Conservation (phyloP, 2,329 filamentous ascomycete genomes). For the Passalora sequoiae region DNA sequence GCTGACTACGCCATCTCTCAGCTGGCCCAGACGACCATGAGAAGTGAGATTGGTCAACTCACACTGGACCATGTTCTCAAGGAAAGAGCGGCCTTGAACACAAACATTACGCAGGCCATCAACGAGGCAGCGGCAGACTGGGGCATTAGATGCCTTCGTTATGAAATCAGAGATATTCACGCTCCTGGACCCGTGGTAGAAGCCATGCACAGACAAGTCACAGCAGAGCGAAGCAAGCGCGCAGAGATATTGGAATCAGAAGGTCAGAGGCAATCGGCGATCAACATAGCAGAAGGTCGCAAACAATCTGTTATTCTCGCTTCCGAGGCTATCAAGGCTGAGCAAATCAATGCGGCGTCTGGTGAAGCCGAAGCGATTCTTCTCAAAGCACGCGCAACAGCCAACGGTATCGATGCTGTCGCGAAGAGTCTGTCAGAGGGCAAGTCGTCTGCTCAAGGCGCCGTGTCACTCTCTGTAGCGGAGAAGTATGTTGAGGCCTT, state of each 20-base stretch:
- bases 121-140: constrained; percentile 96
- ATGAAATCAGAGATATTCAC: constrained; percentile 98
- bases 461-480: constrained; percentile 80
- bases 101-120: constrained; percentile 97
- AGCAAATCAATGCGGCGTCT: constrained; percentile 86
- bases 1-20: constrained; percentile 98
- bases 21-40: constrained; percentile 97
- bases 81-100: constrained; percentile 92
- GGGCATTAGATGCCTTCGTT: constrained; percentile 92
- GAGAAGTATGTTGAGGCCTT: constrained; percentile 99
- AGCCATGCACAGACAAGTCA: constrained; percentile 97
- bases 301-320: constrained; percentile 97
- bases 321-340: constrained; percentile 80
- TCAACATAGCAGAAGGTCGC: constrained; percentile 96
- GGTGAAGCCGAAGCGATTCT: constrained; percentile 94
- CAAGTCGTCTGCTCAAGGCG: constrained; percentile 69
- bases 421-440: constrained; percentile 59
- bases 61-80: constrained; percentile 96
- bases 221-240: constrained; percentile 92
- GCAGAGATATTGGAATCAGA: constrained; percentile 97
- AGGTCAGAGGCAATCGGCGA: constrained; percentile 92
- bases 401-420: constrained; percentile 80
- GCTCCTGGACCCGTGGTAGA: constrained; percentile 88
- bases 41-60: constrained; percentile 93
- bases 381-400: constrained; percentile 79